Base-by-base conservation (phyloP, 192 early-diverging fungal species). In the Dispira parvispora region DNA sequence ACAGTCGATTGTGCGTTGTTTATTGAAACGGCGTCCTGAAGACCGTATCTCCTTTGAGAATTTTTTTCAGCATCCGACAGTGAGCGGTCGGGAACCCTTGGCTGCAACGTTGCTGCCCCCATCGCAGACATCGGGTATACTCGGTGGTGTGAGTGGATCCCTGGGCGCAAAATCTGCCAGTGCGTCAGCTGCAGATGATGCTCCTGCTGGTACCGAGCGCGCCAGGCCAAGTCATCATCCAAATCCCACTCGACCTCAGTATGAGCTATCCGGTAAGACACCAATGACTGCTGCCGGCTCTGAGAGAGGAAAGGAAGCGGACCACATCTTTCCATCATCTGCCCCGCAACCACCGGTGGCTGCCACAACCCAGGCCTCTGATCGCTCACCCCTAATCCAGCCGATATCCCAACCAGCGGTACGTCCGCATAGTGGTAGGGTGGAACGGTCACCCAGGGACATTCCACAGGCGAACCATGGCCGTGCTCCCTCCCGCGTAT, bases 11-110 rank as follows among this genome's bases (percentile, higher is more conserved):
- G 87, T 96, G 42, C 73, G 87, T 53, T 73, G 83, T 52, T 72
- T 99, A 23, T 73, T 99, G 23, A 90, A 88, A 64, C 79, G 87
- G 54, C 88, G 88, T 52, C 94, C 96, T 0, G 70, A 76, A 0
- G 92, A 96, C 67, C 79, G 96, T 42, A 91, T 99, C 62, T 78
- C 82, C 0, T 96, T 99, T 70, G 90, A 92, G 54, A 89, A 90
- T 64, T 97, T 99, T 67, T 97, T 99, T 63, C 81, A 78, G 64
- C 88, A 94, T 62, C 84, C 84, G 9, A 83, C 82, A 10, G 73
- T 91, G 2, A 66, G 63, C 28, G 6, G 54, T 62, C 13, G 43
- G 27, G n/a, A 50, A 63, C 52, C 62, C 52, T 27, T 38, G 53
- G 6, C 62, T 43, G 47, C 58, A 46, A 12, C 49, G 53, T 26